Evolutionary conservation across 345 rosid species (phyloP).

Genomic region (Camelina neglecta): DNA sequence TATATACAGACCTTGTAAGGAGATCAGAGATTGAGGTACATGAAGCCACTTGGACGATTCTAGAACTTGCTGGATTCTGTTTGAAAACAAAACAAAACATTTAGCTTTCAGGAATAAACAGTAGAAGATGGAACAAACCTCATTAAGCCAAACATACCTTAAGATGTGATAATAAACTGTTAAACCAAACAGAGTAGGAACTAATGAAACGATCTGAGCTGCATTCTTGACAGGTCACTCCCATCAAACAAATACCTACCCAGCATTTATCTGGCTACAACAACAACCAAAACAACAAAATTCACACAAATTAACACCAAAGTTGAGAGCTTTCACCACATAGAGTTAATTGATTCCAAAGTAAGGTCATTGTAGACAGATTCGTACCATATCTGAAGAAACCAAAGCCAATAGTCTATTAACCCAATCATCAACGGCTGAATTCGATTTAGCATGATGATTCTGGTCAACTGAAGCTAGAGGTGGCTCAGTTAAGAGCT

Average conservation of each 20-base stretch:
- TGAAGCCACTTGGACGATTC: conserved; percentile 77
- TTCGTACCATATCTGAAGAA: conserved; percentile 57
- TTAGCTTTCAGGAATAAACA: not conserved
- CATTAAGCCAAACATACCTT: conserved; percentile 53
- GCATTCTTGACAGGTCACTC: conserved; percentile 80
- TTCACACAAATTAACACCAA: not conserved
- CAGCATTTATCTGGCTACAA: conserved; percentile 85
- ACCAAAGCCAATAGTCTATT: conserved; percentile 52
- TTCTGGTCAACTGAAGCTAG: conserved; percentile 45
- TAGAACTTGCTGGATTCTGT: conserved; percentile 70
- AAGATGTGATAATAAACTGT: conserved; percentile 56
- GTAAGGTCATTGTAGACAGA: conserved; percentile 4
- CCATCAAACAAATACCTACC: conserved; percentile 79
- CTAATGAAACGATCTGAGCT: conserved; percentile 65
- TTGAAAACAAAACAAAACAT: conserved; percentile 41
- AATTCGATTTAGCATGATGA: conserved; percentile 52
- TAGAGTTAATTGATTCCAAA: not conserved
- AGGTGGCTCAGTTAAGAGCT: conserved; percentile 58
- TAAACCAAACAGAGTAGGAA: conserved; percentile 68
- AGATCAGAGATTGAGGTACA: conserved; percentile 73
- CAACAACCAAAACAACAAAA: conserved; percentile 1
- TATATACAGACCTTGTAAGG: conserved; percentile 59
- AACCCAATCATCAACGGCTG: conserved; percentile 79
- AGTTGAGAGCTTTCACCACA: conserved; percentile 10
- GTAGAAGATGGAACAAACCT: conserved; percentile 25